Percentiles rank a stretch among this genome's conserved stretches.
These are phyloP conservation scores for Cicer yamashitae DNA, from an alignment of 306 rosid species.

Conservation along the genomic window DNA sequence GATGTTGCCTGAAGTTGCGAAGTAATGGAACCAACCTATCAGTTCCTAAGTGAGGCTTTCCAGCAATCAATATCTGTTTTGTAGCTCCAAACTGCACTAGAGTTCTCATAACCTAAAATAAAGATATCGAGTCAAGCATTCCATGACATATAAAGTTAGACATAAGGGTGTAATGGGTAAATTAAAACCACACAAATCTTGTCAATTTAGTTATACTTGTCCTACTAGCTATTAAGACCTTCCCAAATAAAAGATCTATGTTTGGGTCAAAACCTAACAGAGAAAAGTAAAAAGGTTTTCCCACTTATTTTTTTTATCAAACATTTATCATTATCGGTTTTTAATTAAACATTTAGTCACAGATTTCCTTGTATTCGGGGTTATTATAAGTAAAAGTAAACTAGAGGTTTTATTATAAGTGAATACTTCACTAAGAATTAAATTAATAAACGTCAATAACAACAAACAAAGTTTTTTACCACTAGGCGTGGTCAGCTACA, in stretches of 20 bases:
- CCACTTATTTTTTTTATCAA: neutral
- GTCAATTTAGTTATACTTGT: neutral
- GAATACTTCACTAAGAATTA: neutral
- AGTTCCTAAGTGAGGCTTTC: slow-evolving; percentile 97
- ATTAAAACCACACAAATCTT: slow-evolving; percentile 14
- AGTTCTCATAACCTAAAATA: slow-evolving; percentile 84
- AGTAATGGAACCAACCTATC: slow-evolving; percentile 93
- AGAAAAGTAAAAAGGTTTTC: neutral
- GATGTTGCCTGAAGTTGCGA: slow-evolving; percentile 85
- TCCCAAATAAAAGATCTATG: neutral
- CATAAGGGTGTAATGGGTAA: neutral
- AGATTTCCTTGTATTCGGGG: neutral
- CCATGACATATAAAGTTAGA: slow-evolving; percentile 31
- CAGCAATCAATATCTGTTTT: slow-evolving; percentile 73
- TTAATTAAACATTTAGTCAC: neutral
- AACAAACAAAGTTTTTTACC: neutral
- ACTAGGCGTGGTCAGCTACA: neutral
- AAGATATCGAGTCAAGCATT: slow-evolving; percentile 40
- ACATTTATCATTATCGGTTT: neutral
- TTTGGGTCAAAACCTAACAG: neutral
- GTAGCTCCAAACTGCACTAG: slow-evolving; percentile 95
- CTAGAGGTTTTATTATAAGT: neutral
- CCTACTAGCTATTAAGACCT: slow-evolving; percentile 34
- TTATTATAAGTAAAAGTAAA: neutral
- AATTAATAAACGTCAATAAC: neutral